Evolutionary conservation across 139 green algal genomes (phyloP).

Genomic region (Volvox reticuliferus): DNA sequence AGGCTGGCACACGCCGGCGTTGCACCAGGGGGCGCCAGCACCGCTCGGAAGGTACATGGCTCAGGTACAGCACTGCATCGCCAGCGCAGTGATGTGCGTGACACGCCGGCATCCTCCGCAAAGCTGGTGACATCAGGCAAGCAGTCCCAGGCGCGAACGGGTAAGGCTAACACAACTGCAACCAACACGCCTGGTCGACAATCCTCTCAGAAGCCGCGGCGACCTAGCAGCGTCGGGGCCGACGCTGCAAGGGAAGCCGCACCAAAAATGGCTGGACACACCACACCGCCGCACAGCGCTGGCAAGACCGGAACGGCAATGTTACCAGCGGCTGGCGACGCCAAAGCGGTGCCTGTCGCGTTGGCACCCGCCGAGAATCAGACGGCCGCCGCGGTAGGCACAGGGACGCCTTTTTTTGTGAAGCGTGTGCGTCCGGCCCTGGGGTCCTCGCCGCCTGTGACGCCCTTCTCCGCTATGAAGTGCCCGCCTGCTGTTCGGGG

Average conservation of each 20-base stretch:
- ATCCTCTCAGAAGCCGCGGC: background rate
- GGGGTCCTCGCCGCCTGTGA: background rate
- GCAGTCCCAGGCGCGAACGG: background rate
- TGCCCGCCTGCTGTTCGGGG: background rate
- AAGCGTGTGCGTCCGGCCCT: slow-evolving; percentile 10
- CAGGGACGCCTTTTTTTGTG: slow-evolving; percentile 25
- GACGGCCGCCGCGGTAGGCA: background rate
- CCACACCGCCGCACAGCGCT: background rate
- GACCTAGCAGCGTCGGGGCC: background rate
- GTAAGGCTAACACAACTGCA: background rate
- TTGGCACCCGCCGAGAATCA: background rate
- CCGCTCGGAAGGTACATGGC: background rate
- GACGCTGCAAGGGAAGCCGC: background rate
- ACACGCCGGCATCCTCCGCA: background rate
- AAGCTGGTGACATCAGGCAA: background rate
- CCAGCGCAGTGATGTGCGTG: background rate
- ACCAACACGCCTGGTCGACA: background rate
- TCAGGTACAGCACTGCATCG: background rate
- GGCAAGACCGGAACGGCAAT: background rate
- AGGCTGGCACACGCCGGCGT: background rate
- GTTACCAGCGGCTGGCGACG: background rate
- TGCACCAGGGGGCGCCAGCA: background rate
- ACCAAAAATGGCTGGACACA: background rate
- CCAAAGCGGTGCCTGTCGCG: background rate
- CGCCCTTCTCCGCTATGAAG: slow-evolving; percentile 29